A percentile compares a stretch with the other conserved stretches of the same genome.
phyloP scores from a whole-genome alignment of 2,329 filamentous ascomycete species.

The Coniochaeta sp. region DNA sequence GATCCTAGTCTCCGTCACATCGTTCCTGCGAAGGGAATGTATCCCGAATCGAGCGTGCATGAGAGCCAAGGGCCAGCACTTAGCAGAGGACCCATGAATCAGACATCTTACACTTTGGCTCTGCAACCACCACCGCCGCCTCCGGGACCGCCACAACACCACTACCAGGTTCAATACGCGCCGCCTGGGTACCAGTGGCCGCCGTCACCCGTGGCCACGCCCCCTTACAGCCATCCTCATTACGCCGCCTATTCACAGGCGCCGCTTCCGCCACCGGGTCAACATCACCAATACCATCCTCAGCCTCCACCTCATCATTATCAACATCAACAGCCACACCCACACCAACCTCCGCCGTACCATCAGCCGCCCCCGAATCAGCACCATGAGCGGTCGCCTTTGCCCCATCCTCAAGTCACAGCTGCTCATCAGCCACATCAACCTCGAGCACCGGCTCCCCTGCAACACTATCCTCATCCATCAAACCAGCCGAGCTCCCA shows the following conservation, averaged over 20 bases:
- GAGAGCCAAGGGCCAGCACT: conserved; percentile 76
- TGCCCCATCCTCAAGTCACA: conserved; percentile 24
- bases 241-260: conserved; percentile 27
- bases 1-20: conserved; percentile 78
- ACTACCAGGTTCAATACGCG: conserved; percentile 31
- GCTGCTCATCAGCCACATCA: conserved; percentile 7
- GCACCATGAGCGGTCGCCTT: conserved; percentile 25
- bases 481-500: conserved; percentile 9
- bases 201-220: conserved; percentile 48
- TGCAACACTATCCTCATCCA: conserved; percentile 14
- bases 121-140: conserved; percentile 17
- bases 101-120: conserved; percentile 27
- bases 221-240: conserved; percentile 43
- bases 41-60: conserved; percentile 90
- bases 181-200: conserved; percentile 45
- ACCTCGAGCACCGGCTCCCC: conserved; percentile 15
- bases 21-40: conserved; percentile 86
- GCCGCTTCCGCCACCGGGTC: conserved; percentile 17
- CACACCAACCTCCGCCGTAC: no score
- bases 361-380: conserved; percentile 18
- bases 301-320: conserved; percentile 11
- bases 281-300: conserved; percentile 9
- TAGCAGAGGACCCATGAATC: conserved; percentile 64
- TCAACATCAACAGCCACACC: conserved; percentile 12
- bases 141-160: conserved; percentile 27